phyloP scores from a whole-genome alignment of 768 basidiomycete genomes.

The Rhodotorula graminis region DNA sequence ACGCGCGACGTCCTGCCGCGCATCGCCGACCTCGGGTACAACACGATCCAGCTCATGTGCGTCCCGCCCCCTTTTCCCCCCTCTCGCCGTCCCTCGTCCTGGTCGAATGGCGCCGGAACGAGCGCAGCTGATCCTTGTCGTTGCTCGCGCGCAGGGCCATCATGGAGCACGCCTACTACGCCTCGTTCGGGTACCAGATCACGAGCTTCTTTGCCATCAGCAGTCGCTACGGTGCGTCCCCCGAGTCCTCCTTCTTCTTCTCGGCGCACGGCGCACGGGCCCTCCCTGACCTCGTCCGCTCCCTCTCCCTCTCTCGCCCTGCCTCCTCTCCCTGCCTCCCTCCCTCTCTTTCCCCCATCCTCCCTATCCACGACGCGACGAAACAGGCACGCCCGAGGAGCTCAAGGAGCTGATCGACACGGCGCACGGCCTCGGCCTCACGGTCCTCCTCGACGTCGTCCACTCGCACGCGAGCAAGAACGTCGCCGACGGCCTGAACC shows the following conservation, averaged over 20 bases:
- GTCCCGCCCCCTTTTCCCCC: slow-evolving; percentile 49
- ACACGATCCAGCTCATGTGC: slow-evolving; percentile 96
- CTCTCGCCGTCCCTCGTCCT: too few relatives aligned
- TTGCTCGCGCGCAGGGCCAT: slow-evolving; percentile 72
- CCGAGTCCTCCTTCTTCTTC: too few relatives aligned
- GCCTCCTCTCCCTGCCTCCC: too few relatives aligned
- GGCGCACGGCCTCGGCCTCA: slow-evolving; percentile 86
- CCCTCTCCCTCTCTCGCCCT: too few relatives aligned
- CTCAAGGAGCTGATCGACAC: slow-evolving; percentile 91
- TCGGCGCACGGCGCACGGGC: neutral
- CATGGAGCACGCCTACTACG: slow-evolving; percentile 52
- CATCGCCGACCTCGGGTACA: slow-evolving; percentile 89
- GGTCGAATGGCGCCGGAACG: too few relatives aligned
- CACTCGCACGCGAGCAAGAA: slow-evolving; percentile 99
- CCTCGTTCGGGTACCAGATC: slow-evolving; percentile 90
- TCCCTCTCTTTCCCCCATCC: too few relatives aligned
- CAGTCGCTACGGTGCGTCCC: slow-evolving; percentile 69
- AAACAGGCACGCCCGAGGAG: slow-evolving; percentile 78
- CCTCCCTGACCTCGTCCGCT: too few relatives aligned
- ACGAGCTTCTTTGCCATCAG: slow-evolving; percentile 96
- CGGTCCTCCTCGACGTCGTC: slow-evolving; percentile 90
- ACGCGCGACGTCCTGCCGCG: slow-evolving; percentile 74
- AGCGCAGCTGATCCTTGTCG: too few relatives aligned
- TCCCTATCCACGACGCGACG: neutral
- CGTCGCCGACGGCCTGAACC: slow-evolving; percentile 86